These are phyloP conservation scores for Psilocybe subaeruginosa DNA, from an alignment of 768 basidiomycete species.

Conservation along the genomic window DNA sequence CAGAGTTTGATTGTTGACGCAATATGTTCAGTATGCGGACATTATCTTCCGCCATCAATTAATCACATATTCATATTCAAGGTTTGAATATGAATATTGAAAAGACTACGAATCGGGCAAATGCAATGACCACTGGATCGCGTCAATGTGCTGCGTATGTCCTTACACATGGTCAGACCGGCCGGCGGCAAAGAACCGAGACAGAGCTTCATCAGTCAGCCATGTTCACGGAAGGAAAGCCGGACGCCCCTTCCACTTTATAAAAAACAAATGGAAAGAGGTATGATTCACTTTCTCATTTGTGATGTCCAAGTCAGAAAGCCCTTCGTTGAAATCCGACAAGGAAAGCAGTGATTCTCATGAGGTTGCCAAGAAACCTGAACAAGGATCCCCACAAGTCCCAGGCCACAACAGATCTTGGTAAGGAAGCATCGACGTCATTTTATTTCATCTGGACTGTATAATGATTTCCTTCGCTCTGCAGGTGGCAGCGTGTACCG, in stretches of 20 bases:
- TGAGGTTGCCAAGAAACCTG: slow-evolving; percentile 6
- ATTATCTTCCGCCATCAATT: too few species aligned
- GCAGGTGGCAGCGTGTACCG: slow-evolving; percentile 38
- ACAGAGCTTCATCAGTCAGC: slow-evolving; percentile 2
- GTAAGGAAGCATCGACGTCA: slow-evolving; percentile 3
- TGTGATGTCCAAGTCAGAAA: slow-evolving; percentile 3
- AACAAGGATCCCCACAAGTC: slow-evolving; percentile 4
- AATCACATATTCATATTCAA: too few species aligned
- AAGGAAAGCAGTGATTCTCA: slow-evolving; percentile 11
- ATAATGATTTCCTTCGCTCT: neutral
- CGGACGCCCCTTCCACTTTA: slow-evolving; percentile 2
- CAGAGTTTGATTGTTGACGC: too few species aligned
- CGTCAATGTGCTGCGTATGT: neutral
- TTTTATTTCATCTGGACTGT: slow-evolving; percentile 5
- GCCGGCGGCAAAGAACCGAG: neutral
- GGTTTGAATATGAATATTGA: neutral
- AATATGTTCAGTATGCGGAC: neutral
- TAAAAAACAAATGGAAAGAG: slow-evolving; percentile 6
- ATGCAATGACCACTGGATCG: neutral
- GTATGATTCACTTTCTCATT: neutral
- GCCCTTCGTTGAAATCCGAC: slow-evolving; percentile 8
- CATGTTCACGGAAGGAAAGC: slow-evolving; percentile 3
- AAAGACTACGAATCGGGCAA: neutral
- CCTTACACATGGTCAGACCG: neutral
- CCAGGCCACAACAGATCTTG: slow-evolving; percentile 11